These are phyloP conservation scores for Corrigiola litoralis DNA, from an alignment of 179 eudicot genomes.

Conservation along the genomic window DNA sequence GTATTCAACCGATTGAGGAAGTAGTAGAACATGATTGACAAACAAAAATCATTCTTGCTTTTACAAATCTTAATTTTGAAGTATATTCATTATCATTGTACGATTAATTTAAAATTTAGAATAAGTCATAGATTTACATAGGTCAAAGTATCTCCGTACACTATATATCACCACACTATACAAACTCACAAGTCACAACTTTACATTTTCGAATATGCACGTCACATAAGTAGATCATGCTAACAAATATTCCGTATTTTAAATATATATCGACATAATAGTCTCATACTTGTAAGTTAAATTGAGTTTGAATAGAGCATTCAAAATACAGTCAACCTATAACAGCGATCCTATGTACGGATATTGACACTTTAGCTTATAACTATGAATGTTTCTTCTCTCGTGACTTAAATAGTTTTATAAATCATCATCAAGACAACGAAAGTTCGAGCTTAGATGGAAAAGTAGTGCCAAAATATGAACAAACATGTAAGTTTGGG, in stretches of 20 bases:
- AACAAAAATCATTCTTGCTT: too few species aligned
- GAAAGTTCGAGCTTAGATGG: background rate
- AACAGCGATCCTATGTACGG: background rate
- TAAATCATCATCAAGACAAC: background rate
- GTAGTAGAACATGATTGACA: too few species aligned
- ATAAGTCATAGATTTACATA: slow-evolving; percentile 2
- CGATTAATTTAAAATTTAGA: background rate
- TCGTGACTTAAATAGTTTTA: background rate
- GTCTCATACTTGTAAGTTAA: background rate
- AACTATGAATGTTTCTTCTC: background rate
- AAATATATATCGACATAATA: background rate
- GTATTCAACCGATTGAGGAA: too few species aligned
- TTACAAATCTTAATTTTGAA: too few species aligned
- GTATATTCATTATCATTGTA: background rate
- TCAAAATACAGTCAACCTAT: background rate
- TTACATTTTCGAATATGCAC: background rate
- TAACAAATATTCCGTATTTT: background rate
- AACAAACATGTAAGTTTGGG: background rate
- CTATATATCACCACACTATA: background rate
- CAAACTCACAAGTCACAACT: background rate
- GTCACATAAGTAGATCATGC: background rate
- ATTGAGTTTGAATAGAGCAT: background rate
- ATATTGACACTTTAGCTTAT: too few species aligned
- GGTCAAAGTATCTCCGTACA: background rate
- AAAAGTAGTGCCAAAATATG: too few species aligned